Evolutionary conservation across 176 grass and related monocot species (phyloP).

Genomic region (Alopecurus myosuroides): DNA sequence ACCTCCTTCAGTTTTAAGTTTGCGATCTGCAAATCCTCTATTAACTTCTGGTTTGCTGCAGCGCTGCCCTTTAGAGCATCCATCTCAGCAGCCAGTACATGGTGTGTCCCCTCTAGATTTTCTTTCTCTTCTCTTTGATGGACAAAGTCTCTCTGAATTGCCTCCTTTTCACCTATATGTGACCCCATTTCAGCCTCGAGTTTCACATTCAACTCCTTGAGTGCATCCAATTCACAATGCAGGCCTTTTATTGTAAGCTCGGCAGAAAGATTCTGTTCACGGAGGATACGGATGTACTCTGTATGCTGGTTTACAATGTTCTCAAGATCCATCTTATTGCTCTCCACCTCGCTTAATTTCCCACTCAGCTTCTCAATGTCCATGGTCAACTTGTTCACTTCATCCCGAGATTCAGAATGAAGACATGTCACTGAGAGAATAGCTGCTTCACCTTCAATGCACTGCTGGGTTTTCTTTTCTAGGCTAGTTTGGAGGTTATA

Average conservation of each 20-base stretch:
- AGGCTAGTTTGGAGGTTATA: constrained; percentile 38
- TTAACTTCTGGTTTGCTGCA: constrained; percentile 26
- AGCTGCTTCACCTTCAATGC: constrained; percentile 36
- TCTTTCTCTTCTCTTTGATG: constrained; percentile 57
- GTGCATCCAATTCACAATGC: constrained; percentile 35
- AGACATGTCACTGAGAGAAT: constrained; percentile 34
- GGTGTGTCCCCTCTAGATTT: constrained; percentile 52
- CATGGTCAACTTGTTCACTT: constrained; percentile 33
- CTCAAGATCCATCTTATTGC: constrained; percentile 51
- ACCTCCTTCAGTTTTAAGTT: constrained; percentile 70
- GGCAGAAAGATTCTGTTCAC: constrained; percentile 37
- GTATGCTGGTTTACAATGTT: constrained; percentile 40
- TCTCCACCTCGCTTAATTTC: constrained; percentile 52
- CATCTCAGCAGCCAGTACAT: constrained; percentile 46
- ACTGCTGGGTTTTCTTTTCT: constrained; percentile 35
- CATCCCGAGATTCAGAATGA: constrained; percentile 31
- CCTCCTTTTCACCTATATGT: constrained; percentile 67
- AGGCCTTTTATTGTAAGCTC: constrained; percentile 47
- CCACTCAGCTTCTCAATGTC: constrained; percentile 43
- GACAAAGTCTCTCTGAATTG: constrained; percentile 57
- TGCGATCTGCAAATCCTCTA: constrained; percentile 53
- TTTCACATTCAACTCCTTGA: constrained; percentile 65
- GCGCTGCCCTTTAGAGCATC: constrained; percentile 10
- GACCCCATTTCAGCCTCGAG: constrained; percentile 47
- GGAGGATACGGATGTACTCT: constrained; percentile 35